These are phyloP conservation scores for Trypanosoma grayi DNA, from an alignment of 208 protist species.

Conservation along the genomic window DNA sequence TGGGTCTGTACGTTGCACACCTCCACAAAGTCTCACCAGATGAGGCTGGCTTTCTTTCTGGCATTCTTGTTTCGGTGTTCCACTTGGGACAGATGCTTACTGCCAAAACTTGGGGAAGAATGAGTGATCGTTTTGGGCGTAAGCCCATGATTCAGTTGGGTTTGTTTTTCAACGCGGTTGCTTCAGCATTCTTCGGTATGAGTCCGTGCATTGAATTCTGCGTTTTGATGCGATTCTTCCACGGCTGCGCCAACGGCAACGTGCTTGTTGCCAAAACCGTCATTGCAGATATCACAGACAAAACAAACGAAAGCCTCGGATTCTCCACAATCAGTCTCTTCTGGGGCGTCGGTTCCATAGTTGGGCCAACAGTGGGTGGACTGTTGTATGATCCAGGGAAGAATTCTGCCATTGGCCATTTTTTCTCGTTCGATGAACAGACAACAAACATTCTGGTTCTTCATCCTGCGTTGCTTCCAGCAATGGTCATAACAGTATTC, in stretches of 20 bases:
- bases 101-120: constrained; percentile 43
- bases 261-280: constrained; percentile 77
- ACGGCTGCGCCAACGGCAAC: constrained; percentile 65
- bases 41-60: constrained; percentile 53
- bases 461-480: constrained; percentile 75
- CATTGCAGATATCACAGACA: constrained; percentile 80
- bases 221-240: constrained; percentile 72
- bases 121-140: constrained; percentile 45
- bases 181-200: constrained; percentile 70
- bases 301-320: constrained; percentile 76
- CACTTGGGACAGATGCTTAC: constrained; percentile 49
- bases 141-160: constrained; percentile 46
- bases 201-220: constrained; percentile 49
- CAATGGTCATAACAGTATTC: constrained; percentile 37
- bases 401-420: constrained; percentile 5
- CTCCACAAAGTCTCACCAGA: constrained; percentile 33
- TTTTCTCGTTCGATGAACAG: constrained; percentile 27
- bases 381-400: constrained; percentile 65
- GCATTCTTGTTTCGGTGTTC: constrained; percentile 45
- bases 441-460: constrained; percentile 32
- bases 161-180: constrained; percentile 30
- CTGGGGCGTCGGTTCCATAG: constrained; percentile 68
- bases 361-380: constrained; percentile 65
- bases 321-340: constrained; percentile 97
- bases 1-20: constrained; percentile 45